Evolutionary conservation across 768 basidiomycete species (phyloP), one percentile per base, ranked within the genome.

Genomic region (Tricholoma sp.): DNA sequence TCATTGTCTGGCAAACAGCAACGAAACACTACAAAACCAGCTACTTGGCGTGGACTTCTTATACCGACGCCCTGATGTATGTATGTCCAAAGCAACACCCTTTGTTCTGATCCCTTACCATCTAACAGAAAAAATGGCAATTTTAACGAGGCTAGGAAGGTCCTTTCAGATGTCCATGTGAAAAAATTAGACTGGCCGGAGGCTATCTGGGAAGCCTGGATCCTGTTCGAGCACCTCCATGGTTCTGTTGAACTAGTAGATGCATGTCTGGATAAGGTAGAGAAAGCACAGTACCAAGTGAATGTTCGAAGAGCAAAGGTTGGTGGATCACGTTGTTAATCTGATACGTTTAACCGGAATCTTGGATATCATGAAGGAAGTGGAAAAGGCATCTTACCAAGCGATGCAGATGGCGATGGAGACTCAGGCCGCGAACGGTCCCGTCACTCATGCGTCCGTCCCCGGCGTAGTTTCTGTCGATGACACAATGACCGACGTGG

Each of bases 111-210:
- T 50, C 12, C 31, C 54, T 47, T 29, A 64, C 54, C 59, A 31
- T 54, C 55, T 27, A 21, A 45, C 62, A 85, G 84, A 62, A 82
- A 82, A 67, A 71, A 79, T 34, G 76, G 79, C 57, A 75, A 74
- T 61, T 73, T 83, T 52, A 79, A 83, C 14, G 73, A 81, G 47
- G 89, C 88, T 2, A 83, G 93, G 39, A 74, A 79, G 21, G 73
- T 83, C 6, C 96, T 91, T 68, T 71, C 74, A 41, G 83, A 86
- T 58, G 76, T 89, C 4, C 80, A 84, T 27, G 74, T 77, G 45
- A 89, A 88, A 67, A 83, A 86, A 51, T 64, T 98, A 37, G 96
- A 99, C 70, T 98, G 94, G 88, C 94, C 97, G 0, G 96, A 99
- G 70, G 89, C 87, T 9, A 75, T 98, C 7, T 96, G 91, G 86